Percentiles rank a stretch among this genome's conserved stretches.
These are phyloP conservation scores for Scopulariopsis brevicaulis DNA, from an alignment of 2,329 filamentous ascomycete species.

Conservation along the genomic window DNA sequence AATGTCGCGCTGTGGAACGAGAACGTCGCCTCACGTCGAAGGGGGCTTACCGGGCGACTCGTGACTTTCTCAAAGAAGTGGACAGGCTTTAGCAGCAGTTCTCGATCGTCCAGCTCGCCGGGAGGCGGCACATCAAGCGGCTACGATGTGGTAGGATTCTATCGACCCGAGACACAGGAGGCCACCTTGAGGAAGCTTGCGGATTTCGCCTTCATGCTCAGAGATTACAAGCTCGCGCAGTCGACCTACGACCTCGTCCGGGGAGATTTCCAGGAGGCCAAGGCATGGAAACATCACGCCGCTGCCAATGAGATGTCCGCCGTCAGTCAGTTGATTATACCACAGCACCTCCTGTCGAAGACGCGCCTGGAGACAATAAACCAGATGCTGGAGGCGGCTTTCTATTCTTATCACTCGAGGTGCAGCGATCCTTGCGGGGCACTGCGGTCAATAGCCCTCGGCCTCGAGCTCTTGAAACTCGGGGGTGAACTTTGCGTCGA, in stretches of 20 bases:
- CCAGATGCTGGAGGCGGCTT: slow-evolving; percentile 77
- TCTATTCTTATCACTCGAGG: slow-evolving; percentile 84
- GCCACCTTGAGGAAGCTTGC: slow-evolving; percentile 87
- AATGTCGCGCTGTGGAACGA: slow-evolving; percentile 91
- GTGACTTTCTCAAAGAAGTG: slow-evolving; percentile 89
- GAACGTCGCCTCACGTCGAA: slow-evolving; percentile 80
- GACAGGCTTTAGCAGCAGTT: slow-evolving; percentile 64
- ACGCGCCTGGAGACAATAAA: slow-evolving; percentile 71
- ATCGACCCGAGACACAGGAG: slow-evolving; percentile 73
- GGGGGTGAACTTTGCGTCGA: slow-evolving; percentile 73
- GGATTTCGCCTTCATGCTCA: slow-evolving; percentile 93
- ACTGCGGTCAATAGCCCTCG: slow-evolving; percentile 63
- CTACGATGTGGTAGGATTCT: slow-evolving; percentile 75
- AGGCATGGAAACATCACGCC: slow-evolving; percentile 93
- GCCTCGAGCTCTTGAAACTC: slow-evolving; percentile 71
- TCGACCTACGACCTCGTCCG: slow-evolving; percentile 86
- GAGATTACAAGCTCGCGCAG: slow-evolving; percentile 88
- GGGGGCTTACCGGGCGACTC: slow-evolving; percentile 85
- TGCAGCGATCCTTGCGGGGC: slow-evolving; percentile 73
- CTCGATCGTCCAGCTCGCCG: slow-evolving; percentile 33
- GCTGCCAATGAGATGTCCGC: slow-evolving; percentile 93
- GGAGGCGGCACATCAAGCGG: slow-evolving; percentile 38
- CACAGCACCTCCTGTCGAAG: slow-evolving; percentile 61
- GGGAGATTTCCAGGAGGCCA: slow-evolving; percentile 85
- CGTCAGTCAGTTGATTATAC: slow-evolving; percentile 68